phyloP scores from a whole-genome alignment of 768 basidiomycete species.

The Mycena latifolia region DNA sequence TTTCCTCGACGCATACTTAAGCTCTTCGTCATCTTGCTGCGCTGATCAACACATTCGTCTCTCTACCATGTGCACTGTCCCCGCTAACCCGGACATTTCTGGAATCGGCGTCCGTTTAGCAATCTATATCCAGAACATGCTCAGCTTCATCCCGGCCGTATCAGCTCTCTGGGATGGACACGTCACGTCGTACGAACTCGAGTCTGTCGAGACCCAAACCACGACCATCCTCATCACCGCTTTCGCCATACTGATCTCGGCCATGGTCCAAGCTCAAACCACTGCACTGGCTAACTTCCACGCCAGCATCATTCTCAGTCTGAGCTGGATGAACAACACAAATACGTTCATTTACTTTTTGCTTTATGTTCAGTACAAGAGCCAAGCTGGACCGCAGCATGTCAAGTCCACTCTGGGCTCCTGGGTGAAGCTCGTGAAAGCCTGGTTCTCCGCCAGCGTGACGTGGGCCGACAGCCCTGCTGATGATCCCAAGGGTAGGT shows the following conservation, averaged over 20 bases:
- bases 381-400: constrained; percentile 22
- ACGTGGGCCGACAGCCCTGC: no score
- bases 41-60: no score
- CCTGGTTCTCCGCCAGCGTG: no score
- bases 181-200: constrained; percentile 36
- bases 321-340: no score
- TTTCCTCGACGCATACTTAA: no score
- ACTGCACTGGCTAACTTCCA: constrained; percentile 37
- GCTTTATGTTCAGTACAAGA: constrained; percentile 35
- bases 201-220: constrained; percentile 22
- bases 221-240: constrained; percentile 41
- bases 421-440: no score
- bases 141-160: constrained; percentile 41
- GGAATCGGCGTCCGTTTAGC: constrained; percentile 43
- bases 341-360: constrained; percentile 33
- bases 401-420: no score
- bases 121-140: constrained; percentile 42
- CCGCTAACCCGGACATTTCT: constrained; percentile 32
- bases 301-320: constrained; percentile 40
- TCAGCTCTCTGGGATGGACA: constrained; percentile 37
- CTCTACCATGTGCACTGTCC: no score
- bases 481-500: no score
- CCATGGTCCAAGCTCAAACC: constrained; percentile 38
- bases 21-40: no score
- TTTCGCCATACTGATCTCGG: constrained; percentile 42